These are phyloP conservation scores for Stellera chamaejasme DNA, from an alignment of 345 rosid species.

Conservation along the genomic window DNA sequence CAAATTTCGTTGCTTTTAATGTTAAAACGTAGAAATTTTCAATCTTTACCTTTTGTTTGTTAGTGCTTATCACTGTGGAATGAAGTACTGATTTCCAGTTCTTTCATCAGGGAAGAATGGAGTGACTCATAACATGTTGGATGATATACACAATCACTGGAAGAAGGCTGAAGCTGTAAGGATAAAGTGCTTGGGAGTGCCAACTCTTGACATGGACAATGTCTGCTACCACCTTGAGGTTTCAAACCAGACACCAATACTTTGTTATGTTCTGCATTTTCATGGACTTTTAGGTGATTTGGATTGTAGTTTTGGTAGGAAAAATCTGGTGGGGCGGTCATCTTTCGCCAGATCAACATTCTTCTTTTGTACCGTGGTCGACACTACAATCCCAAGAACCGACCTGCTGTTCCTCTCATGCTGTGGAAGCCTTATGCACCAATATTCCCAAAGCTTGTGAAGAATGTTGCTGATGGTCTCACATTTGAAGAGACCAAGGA, in stretches of 20 bases:
- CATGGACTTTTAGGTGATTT: slow-evolving; percentile 19
- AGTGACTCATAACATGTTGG: slow-evolving; percentile 90
- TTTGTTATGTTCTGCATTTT: slow-evolving; percentile 1
- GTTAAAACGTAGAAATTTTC: not conserved
- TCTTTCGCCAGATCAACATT: slow-evolving; percentile 54
- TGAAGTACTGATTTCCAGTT: too few relatives aligned
- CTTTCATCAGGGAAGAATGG: slow-evolving; percentile 58
- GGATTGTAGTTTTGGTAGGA: slow-evolving; percentile 41
- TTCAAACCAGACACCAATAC: slow-evolving; percentile 2
- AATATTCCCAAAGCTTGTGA: slow-evolving; percentile 71
- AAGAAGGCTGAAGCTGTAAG: slow-evolving; percentile 83
- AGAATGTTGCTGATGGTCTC: slow-evolving; percentile 63
- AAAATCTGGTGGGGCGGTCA: slow-evolving; percentile 71
- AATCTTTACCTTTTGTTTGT: too few relatives aligned
- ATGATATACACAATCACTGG: slow-evolving; percentile 92
- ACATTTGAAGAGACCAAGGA: slow-evolving; percentile 85
- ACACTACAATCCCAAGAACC: slow-evolving; percentile 59
- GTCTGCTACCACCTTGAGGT: slow-evolving; percentile 88
- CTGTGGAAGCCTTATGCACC: slow-evolving; percentile 93
- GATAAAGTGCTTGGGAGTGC: slow-evolving; percentile 89
- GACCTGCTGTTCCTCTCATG: slow-evolving; percentile 71
- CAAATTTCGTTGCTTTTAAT: not conserved
- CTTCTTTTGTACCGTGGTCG: slow-evolving; percentile 70
- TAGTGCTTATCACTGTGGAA: too few relatives aligned
- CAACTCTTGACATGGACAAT: slow-evolving; percentile 89